A percentile compares a stretch with the other conserved stretches of the same genome.
These are phyloP conservation scores for Falciphora oryzae DNA, from an alignment of 2,329 filamentous ascomycete species.

Conservation along the genomic window DNA sequence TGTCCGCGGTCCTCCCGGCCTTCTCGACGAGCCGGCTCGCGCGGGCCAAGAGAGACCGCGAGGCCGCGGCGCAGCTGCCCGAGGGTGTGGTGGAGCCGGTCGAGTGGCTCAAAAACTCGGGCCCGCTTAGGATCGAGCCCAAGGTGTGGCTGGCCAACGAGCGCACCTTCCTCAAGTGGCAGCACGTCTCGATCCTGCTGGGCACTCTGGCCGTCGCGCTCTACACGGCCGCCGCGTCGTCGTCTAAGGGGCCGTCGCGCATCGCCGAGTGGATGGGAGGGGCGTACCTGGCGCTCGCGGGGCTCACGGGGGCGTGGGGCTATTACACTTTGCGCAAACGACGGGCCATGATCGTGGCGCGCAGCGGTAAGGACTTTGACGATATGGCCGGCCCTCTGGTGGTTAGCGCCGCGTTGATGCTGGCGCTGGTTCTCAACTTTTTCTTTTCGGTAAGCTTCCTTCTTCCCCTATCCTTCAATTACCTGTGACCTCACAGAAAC, in stretches of 20 bases:
- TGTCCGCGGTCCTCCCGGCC: conserved; percentile 71
- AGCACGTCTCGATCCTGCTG: conserved; percentile 86
- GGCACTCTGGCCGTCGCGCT: conserved; percentile 77
- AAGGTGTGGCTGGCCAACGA: conserved; percentile 99
- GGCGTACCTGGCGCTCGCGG: conserved; percentile 73
- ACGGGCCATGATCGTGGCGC: conserved; percentile 70
- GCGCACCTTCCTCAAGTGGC: conserved; percentile 97
- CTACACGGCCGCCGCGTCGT: conserved; percentile 73
- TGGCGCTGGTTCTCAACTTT: conserved; percentile 82
- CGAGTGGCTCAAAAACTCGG: conserved; percentile 90
- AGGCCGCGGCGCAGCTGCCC: conserved; percentile 53
- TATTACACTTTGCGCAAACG: conserved; percentile 75
- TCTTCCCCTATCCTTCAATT: neutral
- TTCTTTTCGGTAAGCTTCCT: conserved; percentile 63
- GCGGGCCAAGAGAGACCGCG: conserved; percentile 42
- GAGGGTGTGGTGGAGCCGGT: conserved; percentile 83
- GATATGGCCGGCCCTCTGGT: conserved; percentile 79
- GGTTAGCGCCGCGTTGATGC: conserved; percentile 71
- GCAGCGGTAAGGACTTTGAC: conserved; percentile 91
- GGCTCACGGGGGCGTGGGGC: conserved; percentile 83
- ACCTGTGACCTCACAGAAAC: neutral
- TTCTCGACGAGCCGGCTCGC: conserved; percentile 80
- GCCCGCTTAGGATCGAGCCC: conserved; percentile 86
- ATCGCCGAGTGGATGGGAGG: conserved; percentile 75
- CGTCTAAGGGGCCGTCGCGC: neutral